Percentiles rank a stretch among this genome's conserved stretches.
phyloP scores from a whole-genome alignment of 192 early-diverging fungal genomes.

The Haplosporangium gracile region DNA sequence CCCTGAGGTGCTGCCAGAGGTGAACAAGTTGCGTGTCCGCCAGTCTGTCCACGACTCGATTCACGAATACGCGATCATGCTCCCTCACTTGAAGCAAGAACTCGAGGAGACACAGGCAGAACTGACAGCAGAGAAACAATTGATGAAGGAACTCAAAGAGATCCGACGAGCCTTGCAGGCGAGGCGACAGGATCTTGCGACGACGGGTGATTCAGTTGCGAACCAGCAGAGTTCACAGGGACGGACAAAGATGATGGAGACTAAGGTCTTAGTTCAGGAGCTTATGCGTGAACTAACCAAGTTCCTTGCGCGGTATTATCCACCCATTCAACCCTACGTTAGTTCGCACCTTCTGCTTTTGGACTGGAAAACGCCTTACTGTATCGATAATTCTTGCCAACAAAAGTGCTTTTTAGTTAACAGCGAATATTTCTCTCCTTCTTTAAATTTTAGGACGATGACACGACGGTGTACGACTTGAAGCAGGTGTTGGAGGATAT shows the following conservation, averaged over 20 bases:
- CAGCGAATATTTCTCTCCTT: not conserved
- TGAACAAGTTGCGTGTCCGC: slow-evolving; percentile 24
- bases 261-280: slow-evolving; percentile 16
- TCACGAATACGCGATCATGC: slow-evolving; percentile 22
- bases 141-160: slow-evolving; percentile 37
- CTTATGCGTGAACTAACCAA: slow-evolving; percentile 34
- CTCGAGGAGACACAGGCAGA: slow-evolving; percentile 35
- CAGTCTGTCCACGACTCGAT: slow-evolving; percentile 29
- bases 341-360: not conserved
- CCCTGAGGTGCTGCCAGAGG: slow-evolving; percentile 25
- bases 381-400: not conserved
- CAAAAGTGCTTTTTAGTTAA: not conserved
- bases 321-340: slow-evolving; percentile 40
- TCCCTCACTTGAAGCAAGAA: slow-evolving; percentile 21
- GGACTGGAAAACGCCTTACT: not conserved
- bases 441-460: slow-evolving; percentile 9
- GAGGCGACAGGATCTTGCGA: slow-evolving; percentile 25
- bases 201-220: slow-evolving; percentile 11
- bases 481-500: slow-evolving; percentile 59
- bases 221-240: slow-evolving; percentile 31
- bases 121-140: slow-evolving; percentile 20
- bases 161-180: slow-evolving; percentile 47
- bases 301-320: slow-evolving; percentile 33
- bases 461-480: slow-evolving; percentile 20
- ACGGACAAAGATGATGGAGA: slow-evolving; percentile 27